Evolutionary conservation across 441 rosid genomes (phyloP).

Genomic region (Aleurites moluccanus): DNA sequence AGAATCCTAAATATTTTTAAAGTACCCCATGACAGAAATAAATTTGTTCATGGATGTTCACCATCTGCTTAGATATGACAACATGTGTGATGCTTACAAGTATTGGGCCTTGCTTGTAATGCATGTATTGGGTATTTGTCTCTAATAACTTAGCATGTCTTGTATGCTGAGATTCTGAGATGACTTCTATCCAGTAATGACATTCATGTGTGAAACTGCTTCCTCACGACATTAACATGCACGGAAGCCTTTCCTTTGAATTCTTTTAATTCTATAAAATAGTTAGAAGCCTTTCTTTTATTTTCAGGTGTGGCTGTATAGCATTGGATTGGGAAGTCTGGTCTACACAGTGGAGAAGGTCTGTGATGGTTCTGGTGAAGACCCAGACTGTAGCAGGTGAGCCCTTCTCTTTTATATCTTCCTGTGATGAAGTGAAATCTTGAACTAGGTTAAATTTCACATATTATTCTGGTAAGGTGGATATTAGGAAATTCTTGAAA

Average conservation of each 20-base stretch:
- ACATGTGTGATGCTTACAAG: not conserved
- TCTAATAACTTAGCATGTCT: not conserved
- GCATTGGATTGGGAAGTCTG: conserved; percentile 56
- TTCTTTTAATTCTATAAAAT: not conserved
- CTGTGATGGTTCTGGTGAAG: conserved; percentile 93
- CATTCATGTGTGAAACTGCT: not conserved
- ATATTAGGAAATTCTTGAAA: not conserved
- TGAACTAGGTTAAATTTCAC: conserved; percentile 2
- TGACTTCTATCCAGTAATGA: not conserved
- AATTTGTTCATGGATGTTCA: not conserved
- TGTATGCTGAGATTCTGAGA: conserved; percentile 1
- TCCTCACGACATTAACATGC: not conserved
- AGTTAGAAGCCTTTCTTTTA: not conserved
- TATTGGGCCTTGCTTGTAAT: conserved; percentile 1
- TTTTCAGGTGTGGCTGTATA: conserved; percentile 79
- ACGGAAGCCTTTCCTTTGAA: not conserved
- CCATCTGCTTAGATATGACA: not conserved
- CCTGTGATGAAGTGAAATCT: not conserved
- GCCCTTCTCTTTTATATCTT: conserved; percentile 12
- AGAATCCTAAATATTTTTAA: not conserved
- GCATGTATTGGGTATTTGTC: not conserved
- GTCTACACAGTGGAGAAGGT: conserved; percentile 59
- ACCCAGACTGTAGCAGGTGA: conserved; percentile 80
- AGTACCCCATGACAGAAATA: not conserved
- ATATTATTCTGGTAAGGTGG: not conserved